Conservation (phyloP, 2,329 filamentous ascomycete species). For the Monilinia fructigena region DNA sequence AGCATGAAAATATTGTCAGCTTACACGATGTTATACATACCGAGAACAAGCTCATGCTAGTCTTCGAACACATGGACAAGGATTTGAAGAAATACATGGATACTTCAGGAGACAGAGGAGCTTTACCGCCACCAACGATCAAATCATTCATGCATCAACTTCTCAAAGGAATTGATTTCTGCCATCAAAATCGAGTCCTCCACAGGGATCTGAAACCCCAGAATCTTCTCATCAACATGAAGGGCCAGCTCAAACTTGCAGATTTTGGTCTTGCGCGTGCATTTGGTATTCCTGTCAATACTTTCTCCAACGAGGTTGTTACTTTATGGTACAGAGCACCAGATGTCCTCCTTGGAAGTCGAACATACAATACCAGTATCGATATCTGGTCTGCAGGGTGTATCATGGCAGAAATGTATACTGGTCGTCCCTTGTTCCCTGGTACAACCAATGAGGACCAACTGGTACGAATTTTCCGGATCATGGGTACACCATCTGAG, state of each 20-base stretch:
- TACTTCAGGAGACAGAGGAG: conserved; percentile 81
- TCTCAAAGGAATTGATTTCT: conserved; percentile 92
- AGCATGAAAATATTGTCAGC: conserved; percentile 97
- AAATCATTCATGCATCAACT: conserved; percentile 99
- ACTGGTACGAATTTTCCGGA: conserved; percentile 91
- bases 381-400: conserved; percentile 99
- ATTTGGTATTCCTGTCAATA: conserved; percentile 96
- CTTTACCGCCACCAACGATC: conserved; percentile 84
- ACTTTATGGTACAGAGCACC: conserved; percentile 97
- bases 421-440: conserved; percentile 89
- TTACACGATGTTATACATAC: conserved; percentile 99
- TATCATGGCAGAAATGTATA: conserved; percentile 99
- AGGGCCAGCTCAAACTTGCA: conserved; percentile 85
- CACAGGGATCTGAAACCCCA: conserved; percentile 96
- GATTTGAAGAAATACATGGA: conserved; percentile 99
- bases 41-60: conserved; percentile 99
- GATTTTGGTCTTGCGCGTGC: conserved; percentile 93
- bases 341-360: conserved; percentile 87
- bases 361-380: conserved; percentile 99
- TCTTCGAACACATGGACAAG: conserved; percentile 98
- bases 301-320: conserved; percentile 96
- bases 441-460: conserved; percentile 99
- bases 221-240: conserved; percentile 91
- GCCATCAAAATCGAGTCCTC: conserved; percentile 93
- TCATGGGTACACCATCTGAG: conserved; percentile 97